Evolutionary conservation across 352 stramenopile species (phyloP).

Genomic region (Saprolegnia diclina): DNA sequence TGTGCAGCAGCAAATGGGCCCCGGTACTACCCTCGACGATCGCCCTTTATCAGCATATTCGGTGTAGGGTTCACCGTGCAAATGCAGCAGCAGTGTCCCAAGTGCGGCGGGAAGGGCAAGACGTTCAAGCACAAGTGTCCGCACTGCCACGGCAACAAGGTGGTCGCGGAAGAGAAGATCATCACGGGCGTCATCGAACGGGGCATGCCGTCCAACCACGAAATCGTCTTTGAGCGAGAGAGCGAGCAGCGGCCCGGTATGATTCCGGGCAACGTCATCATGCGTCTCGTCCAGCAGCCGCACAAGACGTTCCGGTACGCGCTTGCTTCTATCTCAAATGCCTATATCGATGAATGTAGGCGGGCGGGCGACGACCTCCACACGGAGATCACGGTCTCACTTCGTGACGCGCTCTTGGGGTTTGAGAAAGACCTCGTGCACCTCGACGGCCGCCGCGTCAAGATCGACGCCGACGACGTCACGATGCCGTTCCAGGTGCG

Average conservation of each 20-base stretch:
- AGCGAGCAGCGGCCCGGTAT: slow-evolving; percentile 80
- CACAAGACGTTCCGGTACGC: slow-evolving; percentile 84
- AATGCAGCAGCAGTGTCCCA: slow-evolving; percentile 86
- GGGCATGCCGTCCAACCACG: slow-evolving; percentile 74
- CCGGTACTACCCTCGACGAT: slow-evolving; percentile 26
- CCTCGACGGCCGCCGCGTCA: slow-evolving; percentile 91
- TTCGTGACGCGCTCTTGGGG: slow-evolving; percentile 94
- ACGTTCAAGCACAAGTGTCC: slow-evolving; percentile 95
- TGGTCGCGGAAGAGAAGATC: slow-evolving; percentile 75
- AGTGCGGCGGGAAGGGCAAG: slow-evolving; percentile 84
- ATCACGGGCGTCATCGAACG: slow-evolving; percentile 72
- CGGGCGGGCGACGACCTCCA: slow-evolving; percentile 93
- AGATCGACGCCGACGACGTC: slow-evolving; percentile 72
- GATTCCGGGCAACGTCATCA: slow-evolving; percentile 92
- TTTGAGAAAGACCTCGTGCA: slow-evolving; percentile 91
- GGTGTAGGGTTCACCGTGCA: slow-evolving; percentile 65
- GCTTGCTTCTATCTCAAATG: background rate
- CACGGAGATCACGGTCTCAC: slow-evolving; percentile 91
- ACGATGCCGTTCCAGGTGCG: slow-evolving; percentile 92
- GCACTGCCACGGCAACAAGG: slow-evolving; percentile 75
- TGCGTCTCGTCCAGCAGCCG: slow-evolving; percentile 88
- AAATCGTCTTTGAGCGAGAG: slow-evolving; percentile 83
- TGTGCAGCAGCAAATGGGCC: slow-evolving; percentile 77
- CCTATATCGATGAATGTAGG: slow-evolving; percentile 34
- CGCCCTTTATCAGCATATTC: background rate